Conservation (phyloP, 768 basidiomycete species). For the Phlebiopsis flavidoalba region DNA sequence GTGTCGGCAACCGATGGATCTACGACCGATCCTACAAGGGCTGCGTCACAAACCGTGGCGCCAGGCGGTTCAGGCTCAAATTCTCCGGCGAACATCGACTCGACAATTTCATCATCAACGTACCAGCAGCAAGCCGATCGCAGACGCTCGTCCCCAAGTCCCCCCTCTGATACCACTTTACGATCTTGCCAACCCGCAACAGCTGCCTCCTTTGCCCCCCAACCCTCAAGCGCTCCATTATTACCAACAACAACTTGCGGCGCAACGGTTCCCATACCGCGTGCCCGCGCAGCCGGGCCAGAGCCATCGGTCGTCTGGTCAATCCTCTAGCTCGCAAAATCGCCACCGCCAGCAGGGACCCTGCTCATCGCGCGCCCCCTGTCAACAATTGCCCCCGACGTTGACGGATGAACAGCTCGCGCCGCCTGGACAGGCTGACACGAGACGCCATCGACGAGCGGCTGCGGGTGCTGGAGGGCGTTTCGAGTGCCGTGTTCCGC, state of each 20-base stretch:
- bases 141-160: conserved; percentile 15
- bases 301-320: not conserved
- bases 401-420: conserved; percentile 60
- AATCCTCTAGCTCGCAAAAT: not conserved
- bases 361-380: conserved; percentile 7
- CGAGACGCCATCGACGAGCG: conserved; percentile 84
- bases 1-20: not conserved
- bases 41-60: not conserved
- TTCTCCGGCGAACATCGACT: not conserved
- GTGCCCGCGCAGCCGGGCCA: not conserved
- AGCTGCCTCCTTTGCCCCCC: not conserved
- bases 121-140: not conserved
- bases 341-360: conserved; percentile 6
- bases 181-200: conserved; percentile 20
- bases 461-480: conserved; percentile 69
- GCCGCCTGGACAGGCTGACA: conserved; percentile 59
- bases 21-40: not conserved
- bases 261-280: not conserved
- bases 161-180: conserved; percentile 39
- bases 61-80: not conserved
- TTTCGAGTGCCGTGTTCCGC: conserved; percentile 66
- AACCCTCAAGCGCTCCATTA: not conserved
- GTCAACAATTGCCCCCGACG: conserved; percentile 35
- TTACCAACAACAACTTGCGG: not conserved
- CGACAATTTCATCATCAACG: not conserved